Evolutionary conservation across 129 eudicot species (phyloP).

Genomic region (Mikania micrantha): DNA sequence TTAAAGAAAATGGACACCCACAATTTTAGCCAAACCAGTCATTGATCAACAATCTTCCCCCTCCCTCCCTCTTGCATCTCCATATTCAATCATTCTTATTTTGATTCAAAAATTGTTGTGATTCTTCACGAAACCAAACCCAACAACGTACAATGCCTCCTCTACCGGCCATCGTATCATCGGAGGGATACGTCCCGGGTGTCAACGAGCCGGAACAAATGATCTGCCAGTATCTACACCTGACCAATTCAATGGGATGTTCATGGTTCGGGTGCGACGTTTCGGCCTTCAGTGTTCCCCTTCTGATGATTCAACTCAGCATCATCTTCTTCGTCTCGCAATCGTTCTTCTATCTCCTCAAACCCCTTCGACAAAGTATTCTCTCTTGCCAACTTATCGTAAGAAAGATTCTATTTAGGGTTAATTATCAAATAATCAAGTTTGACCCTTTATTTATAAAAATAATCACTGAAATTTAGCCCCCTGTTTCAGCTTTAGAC

Average conservation of each 20-base stretch:
- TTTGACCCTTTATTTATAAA: no score
- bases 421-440: no score
- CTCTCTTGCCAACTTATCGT: slow-evolving; percentile 62
- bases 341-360: slow-evolving; percentile 26
- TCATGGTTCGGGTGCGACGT: slow-evolving; percentile 42
- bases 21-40: slow-evolving; percentile 11
- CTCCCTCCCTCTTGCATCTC: slow-evolving; percentile 16
- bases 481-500: no score
- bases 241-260: slow-evolving; percentile 29
- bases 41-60: slow-evolving; percentile 16
- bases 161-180: slow-evolving; percentile 28
- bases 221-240: slow-evolving; percentile 41
- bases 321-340: slow-evolving; percentile 34
- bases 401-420: slow-evolving; percentile 27
- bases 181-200: slow-evolving; percentile 33
- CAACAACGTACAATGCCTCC: slow-evolving; percentile 26
- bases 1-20: slow-evolving; percentile 5
- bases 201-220: slow-evolving; percentile 24
- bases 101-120: neutral
- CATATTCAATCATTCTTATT: neutral
- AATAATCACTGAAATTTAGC: no score
- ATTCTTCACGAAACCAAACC: neutral
- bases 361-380: slow-evolving; percentile 53
- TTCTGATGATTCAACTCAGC: slow-evolving; percentile 32
- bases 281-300: slow-evolving; percentile 34